Conservation (phyloP, 208 protist species). For the Perkinsela sp. region DNA sequence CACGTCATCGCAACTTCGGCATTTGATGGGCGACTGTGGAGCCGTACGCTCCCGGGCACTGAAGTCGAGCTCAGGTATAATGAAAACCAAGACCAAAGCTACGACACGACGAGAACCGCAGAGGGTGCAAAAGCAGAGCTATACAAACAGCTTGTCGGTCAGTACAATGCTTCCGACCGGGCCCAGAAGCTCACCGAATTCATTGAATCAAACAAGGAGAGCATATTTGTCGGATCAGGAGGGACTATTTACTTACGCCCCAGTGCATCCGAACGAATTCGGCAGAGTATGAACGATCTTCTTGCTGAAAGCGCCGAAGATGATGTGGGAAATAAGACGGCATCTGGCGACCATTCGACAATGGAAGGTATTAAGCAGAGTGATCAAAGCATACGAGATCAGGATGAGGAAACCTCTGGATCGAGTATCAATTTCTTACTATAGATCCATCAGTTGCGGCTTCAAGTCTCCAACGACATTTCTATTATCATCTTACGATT, state of each 20-base stretch:
- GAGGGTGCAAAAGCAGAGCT: neutral
- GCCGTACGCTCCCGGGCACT: neutral
- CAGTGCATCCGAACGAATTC: neutral
- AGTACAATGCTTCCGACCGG: neutral
- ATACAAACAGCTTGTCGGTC: neutral
- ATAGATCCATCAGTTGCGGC: too few species aligned
- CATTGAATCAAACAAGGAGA: neutral
- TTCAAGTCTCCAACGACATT: too few species aligned
- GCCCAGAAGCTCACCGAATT: neutral
- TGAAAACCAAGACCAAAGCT: neutral
- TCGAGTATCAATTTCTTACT: too few species aligned
- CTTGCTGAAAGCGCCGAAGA: too few species aligned
- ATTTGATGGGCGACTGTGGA: neutral
- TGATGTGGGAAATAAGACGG: too few species aligned
- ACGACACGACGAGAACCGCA: neutral
- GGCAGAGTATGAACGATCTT: neutral
- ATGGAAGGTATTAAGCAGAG: too few species aligned
- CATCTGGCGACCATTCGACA: too few species aligned
- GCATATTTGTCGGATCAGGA: neutral
- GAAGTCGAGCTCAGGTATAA: neutral
- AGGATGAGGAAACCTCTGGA: too few species aligned
- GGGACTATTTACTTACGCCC: neutral
- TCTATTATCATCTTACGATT: too few species aligned
- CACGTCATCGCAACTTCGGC: slow-evolving; percentile 19
- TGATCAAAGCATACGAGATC: too few species aligned